Evolutionary conservation across 2,329 filamentous ascomycete species (phyloP).

Genomic region (Cladosporium sp.): DNA sequence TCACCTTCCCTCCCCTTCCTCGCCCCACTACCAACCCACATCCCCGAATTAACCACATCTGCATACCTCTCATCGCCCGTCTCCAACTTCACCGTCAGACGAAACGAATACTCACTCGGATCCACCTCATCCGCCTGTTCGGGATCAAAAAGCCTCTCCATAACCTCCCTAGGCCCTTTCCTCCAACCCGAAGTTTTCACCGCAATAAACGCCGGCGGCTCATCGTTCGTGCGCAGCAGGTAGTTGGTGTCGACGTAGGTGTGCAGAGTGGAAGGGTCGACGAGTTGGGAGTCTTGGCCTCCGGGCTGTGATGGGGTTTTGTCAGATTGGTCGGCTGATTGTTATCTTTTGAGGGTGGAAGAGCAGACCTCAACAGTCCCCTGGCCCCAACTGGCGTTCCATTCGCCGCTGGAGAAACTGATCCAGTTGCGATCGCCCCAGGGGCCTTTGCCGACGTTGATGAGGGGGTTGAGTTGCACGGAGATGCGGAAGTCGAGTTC

Average conservation of each 20-base stretch:
- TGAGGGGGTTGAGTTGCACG: slow-evolving; percentile 49
- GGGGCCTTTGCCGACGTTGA: slow-evolving; percentile 42
- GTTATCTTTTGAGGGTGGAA: neutral
- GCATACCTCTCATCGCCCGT: slow-evolving; percentile 18
- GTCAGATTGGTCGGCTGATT: too few species aligned
- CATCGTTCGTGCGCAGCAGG: slow-evolving; percentile 16
- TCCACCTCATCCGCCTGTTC: slow-evolving; percentile 15
- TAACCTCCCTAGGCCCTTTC: slow-evolving; percentile 16
- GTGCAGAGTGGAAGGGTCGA: too few species aligned
- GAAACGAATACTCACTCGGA: slow-evolving; percentile 18
- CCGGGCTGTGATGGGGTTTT: slow-evolving; percentile 16
- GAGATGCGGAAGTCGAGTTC: slow-evolving; percentile 52
- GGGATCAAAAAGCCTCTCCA: slow-evolving; percentile 18
- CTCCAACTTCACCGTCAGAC: slow-evolving; percentile 17
- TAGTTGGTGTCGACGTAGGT: slow-evolving; percentile 19
- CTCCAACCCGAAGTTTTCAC: slow-evolving; percentile 20
- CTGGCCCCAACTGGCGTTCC: slow-evolving; percentile 51
- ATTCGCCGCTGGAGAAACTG: slow-evolving; percentile 48
- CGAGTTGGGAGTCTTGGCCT: too few species aligned
- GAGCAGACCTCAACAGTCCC: slow-evolving; percentile 33
- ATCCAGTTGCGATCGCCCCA: slow-evolving; percentile 52
- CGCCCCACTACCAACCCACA: slow-evolving; percentile 19
- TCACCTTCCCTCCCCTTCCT: slow-evolving; percentile 18
- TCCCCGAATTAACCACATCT: slow-evolving; percentile 14
- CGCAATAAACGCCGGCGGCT: slow-evolving; percentile 17